A percentile compares a stretch with the other conserved stretches of the same genome.
These are phyloP conservation scores for Fusarium succisae DNA, from an alignment of 2,329 filamentous ascomycete genomes.

Conservation along the genomic window DNA sequence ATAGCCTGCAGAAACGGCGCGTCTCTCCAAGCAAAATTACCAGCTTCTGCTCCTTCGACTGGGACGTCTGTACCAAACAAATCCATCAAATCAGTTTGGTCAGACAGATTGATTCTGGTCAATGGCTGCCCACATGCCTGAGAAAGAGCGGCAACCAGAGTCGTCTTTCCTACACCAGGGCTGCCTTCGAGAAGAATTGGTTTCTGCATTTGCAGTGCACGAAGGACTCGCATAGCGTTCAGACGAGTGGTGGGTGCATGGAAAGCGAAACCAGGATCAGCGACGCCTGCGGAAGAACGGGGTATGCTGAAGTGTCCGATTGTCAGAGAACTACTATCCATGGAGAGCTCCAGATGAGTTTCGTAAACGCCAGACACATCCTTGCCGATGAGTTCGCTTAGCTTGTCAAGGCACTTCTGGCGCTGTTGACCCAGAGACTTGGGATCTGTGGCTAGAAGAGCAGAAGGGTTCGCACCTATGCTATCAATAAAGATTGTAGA, in stretches of 20 bases:
- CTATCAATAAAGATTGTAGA: slow-evolving; percentile 97
- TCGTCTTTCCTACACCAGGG: slow-evolving; percentile 98
- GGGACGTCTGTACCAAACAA: slow-evolving; percentile 97
- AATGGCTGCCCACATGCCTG: slow-evolving; percentile 81
- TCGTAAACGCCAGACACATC: slow-evolving; percentile 75
- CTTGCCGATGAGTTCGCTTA: slow-evolving; percentile 71
- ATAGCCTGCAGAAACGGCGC: slow-evolving; percentile 95
- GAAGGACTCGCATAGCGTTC: slow-evolving; percentile 90
- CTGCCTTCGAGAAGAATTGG: slow-evolving; percentile 95
- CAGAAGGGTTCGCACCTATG: slow-evolving; percentile 92
- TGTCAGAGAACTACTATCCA: slow-evolving; percentile 61
- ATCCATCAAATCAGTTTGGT: slow-evolving; percentile 98
- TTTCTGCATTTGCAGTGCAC: slow-evolving; percentile 87
- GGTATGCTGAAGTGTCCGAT: slow-evolving; percentile 81
- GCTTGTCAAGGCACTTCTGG: slow-evolving; percentile 74
- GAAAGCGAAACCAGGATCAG: slow-evolving; percentile 66
- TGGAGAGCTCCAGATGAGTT: slow-evolving; percentile 65
- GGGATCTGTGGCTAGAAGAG: slow-evolving; percentile 77
- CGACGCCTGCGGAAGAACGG: slow-evolving; percentile 53
- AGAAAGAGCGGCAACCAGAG: slow-evolving; percentile 86
- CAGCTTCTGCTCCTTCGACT: slow-evolving; percentile 89
- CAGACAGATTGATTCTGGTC: slow-evolving; percentile 95
- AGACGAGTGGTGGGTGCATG: slow-evolving; percentile 88
- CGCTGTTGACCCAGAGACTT: slow-evolving; percentile 77
- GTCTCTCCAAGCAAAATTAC: slow-evolving; percentile 94